Evolutionary conservation across 495 filamentous ascomycete species (phyloP).

Genomic region (Zalerion maritima): DNA sequence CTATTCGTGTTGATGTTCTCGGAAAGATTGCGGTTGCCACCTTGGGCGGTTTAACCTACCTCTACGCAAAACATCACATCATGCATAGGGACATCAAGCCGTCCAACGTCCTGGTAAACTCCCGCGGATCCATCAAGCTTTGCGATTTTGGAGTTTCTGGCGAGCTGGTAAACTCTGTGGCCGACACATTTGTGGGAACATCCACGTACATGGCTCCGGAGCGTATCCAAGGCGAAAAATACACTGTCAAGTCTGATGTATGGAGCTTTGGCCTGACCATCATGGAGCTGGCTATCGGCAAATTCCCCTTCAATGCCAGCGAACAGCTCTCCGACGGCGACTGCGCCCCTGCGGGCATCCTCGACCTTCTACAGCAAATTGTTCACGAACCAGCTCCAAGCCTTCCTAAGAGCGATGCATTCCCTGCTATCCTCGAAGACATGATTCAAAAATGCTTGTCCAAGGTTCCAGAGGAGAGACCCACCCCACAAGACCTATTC

Average conservation of each 20-base stretch:
- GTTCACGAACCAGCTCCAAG: constrained; percentile 90
- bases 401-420: constrained; percentile 91
- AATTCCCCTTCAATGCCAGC: constrained; percentile 80
- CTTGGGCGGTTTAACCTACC: constrained; percentile 84
- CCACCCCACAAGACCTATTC: constrained; percentile 78
- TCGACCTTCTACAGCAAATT: constrained; percentile 93
- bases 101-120: constrained; percentile 92
- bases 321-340: constrained; percentile 50
- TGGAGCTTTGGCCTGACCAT: constrained; percentile 95
- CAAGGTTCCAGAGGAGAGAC: constrained; percentile 74
- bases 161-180: constrained; percentile 91
- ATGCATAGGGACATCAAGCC: constrained; percentile 99
- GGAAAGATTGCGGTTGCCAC: constrained; percentile 98
- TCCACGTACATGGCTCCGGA: constrained; percentile 99
- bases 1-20: constrained; percentile 91
- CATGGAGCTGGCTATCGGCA: constrained; percentile 93
- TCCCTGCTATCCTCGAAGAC: constrained; percentile 84
- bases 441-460: constrained; percentile 92
- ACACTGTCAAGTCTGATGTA: constrained; percentile 95
- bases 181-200: constrained; percentile 94
- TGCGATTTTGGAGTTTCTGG: constrained; percentile 97
- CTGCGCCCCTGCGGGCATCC: constrained; percentile 78
- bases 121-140: constrained; percentile 83
- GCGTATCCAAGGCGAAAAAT: constrained; percentile 88
- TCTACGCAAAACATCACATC: constrained; percentile 87